Evolutionary conservation across 129 eudicot species (phyloP).

Genomic region (Rutidosis leptorrhynchoides): DNA sequence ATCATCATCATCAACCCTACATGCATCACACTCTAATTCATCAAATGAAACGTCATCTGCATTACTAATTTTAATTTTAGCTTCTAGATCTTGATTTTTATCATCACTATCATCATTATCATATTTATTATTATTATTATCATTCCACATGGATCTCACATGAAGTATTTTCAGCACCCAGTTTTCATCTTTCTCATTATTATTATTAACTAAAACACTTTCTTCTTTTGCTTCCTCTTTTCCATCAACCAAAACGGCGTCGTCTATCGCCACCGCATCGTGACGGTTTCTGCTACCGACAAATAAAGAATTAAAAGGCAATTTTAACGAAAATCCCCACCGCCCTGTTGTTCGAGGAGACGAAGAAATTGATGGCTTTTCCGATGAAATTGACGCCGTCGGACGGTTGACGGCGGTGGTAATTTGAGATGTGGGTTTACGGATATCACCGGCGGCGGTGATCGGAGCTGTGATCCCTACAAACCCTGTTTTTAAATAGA

Average conservation of each 20-base stretch:
- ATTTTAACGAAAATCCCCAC: constrained; percentile 64
- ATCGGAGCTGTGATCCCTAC: constrained; percentile 50
- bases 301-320: constrained; percentile 70
- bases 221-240: constrained; percentile 33
- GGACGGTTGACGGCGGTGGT: constrained; percentile 38
- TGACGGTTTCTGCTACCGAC: constrained; percentile 37
- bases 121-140: background rate
- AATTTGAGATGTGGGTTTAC: constrained; percentile 35
- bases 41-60: constrained; percentile 19
- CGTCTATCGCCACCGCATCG: constrained; percentile 61
- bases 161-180: constrained; percentile 83
- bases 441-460: constrained; percentile 44
- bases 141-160: constrained; percentile 59
- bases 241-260: constrained; percentile 52
- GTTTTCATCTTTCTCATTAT: constrained; percentile 38
- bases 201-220: background rate
- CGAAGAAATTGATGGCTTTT: constrained; percentile 33
- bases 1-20: constrained; percentile 43
- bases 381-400: constrained; percentile 37
- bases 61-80: constrained; percentile 12
- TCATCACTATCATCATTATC: background rate
- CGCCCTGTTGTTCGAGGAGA: background rate
- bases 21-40: constrained; percentile 44
- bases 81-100: constrained; percentile 24
- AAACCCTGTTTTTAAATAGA: constrained; percentile 55